A percentile compares a stretch with the other conserved stretches of the same genome.
phyloP scores from a whole-genome alignment of 129 eudicot species.

The Flaveria bidentis region DNA sequence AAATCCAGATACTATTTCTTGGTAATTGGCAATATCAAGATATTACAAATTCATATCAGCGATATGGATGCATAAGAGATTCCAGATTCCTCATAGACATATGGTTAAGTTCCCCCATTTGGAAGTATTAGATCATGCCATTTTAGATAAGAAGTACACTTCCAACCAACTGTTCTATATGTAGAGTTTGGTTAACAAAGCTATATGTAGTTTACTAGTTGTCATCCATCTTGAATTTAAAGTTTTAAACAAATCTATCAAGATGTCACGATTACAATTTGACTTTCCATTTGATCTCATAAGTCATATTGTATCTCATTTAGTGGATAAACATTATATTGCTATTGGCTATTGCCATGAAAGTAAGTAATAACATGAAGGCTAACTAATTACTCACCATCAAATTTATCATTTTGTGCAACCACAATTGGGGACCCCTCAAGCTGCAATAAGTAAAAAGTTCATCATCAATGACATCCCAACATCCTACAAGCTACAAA shows the following conservation, averaged over 20 bases:
- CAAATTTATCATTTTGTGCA: conserved; percentile 92
- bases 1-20: background rate
- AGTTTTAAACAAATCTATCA: background rate
- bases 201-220: background rate
- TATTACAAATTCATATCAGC: background rate
- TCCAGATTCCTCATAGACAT: background rate
- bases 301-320: background rate
- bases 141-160: background rate
- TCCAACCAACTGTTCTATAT: background rate
- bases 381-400: conserved; percentile 54
- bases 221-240: no score
- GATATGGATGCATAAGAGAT: background rate
- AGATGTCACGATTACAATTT: background rate
- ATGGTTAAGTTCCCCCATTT: background rate
- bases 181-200: background rate
- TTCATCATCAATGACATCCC: conserved; percentile 5
- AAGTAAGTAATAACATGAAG: conserved; percentile 18
- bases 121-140: background rate
- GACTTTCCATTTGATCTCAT: background rate
- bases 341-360: background rate
- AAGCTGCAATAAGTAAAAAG: conserved; percentile 50
- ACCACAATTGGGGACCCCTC: conserved; percentile 95
- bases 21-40: conserved; percentile 11
- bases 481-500: background rate
- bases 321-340: conserved; percentile 5